Percentiles rank a stretch among this genome's conserved stretches.
phyloP scores from a whole-genome alignment of 2,329 filamentous ascomycete genomes.

The Mycosphaerella arachidis region DNA sequence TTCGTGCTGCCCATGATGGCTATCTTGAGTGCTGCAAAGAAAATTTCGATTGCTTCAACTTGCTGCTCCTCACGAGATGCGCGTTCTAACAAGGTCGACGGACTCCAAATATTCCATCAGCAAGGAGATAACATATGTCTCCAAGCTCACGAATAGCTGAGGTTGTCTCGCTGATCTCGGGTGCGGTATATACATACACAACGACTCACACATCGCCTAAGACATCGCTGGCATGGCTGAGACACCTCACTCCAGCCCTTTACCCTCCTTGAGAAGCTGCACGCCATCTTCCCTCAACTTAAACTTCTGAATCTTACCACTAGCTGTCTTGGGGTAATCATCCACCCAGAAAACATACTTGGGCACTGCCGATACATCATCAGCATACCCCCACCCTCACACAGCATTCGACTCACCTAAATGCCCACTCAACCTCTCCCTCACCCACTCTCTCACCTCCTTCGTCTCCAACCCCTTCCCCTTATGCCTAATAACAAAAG shows the following conservation, averaged over 20 bases:
- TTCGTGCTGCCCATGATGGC: neutral
- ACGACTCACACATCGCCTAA: neutral
- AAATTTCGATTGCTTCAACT: neutral
- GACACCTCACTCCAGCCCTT: constrained; percentile 22
- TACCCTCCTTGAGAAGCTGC: constrained; percentile 41
- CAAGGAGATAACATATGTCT: neutral
- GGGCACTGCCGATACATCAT: constrained; percentile 52
- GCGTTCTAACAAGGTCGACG: neutral
- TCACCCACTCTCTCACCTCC: constrained; percentile 68
- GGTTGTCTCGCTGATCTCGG: neutral
- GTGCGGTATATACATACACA: neutral
- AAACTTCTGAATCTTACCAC: constrained; percentile 96
- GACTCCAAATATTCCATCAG: neutral
- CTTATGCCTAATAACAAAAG: constrained; percentile 64
- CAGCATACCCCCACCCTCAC: constrained; percentile 2
- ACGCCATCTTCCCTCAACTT: constrained; percentile 67
- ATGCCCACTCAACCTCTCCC: constrained; percentile 65
- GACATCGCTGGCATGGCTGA: neutral
- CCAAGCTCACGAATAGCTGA: neutral
- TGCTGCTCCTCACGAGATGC: neutral
- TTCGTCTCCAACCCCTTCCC: constrained; percentile 50
- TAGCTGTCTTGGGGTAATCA: constrained; percentile 89
- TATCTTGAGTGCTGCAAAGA: neutral
- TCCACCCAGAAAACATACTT: constrained; percentile 85
- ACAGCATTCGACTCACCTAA: constrained; percentile 44